Conservation (phyloP, 164 flowering plant genomes). For the Buxus sempervirens region DNA sequence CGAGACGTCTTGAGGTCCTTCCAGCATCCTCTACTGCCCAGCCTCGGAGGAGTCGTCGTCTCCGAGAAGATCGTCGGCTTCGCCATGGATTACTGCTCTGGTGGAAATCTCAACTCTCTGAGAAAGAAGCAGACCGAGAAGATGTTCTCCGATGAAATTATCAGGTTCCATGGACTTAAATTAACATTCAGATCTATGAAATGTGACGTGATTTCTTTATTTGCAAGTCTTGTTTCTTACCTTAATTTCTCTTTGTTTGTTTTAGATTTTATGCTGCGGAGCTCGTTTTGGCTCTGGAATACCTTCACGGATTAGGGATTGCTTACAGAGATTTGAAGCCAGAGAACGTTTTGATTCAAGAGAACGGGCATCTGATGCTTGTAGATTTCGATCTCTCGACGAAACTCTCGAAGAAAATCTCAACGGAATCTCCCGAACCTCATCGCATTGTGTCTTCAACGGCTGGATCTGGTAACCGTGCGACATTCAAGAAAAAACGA, state of each 20-base stretch:
- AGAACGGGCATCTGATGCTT: constrained; percentile 80
- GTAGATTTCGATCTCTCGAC: constrained; percentile 89
- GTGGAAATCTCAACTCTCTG: constrained; percentile 55
- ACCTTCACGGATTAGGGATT: constrained; percentile 64
- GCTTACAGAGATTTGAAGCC: constrained; percentile 96
- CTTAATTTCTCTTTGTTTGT: not conserved
- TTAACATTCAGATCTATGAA: not conserved
- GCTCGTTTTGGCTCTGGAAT: constrained; percentile 77
- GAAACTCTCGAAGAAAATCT: constrained; percentile 47
- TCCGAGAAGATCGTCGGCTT: constrained; percentile 58
- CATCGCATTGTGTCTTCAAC: constrained; percentile 2
- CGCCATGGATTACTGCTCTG: constrained; percentile 78
- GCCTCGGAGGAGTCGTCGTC: constrained; percentile 46
- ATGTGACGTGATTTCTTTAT: not conserved
- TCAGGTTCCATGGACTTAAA: constrained; percentile 51
- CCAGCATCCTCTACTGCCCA: constrained; percentile 70
- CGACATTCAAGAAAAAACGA: constrained; percentile 19
- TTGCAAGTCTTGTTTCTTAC: not conserved
- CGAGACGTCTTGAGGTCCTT: constrained; percentile 45
- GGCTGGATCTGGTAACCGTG: not conserved
- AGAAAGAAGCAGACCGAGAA: constrained; percentile 61
- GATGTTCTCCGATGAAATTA: constrained; percentile 73
- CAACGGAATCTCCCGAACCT: constrained; percentile 28
- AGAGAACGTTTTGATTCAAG: constrained; percentile 77
- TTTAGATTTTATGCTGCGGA: constrained; percentile 83